Evolutionary conservation across 2,329 filamentous ascomycete species (phyloP).

Genomic region (Chalara sp.): DNA sequence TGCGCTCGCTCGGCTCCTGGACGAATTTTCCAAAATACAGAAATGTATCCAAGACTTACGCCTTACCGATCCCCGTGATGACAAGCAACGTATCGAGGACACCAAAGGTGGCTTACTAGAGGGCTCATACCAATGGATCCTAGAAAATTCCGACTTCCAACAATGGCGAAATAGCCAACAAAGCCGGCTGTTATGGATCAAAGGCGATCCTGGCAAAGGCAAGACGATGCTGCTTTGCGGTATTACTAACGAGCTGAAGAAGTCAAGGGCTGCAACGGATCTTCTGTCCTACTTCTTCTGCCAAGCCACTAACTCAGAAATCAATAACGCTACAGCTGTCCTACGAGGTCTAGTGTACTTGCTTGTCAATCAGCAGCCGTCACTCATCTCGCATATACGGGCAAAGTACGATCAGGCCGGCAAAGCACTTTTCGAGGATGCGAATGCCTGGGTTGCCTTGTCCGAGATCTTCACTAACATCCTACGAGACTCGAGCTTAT

Average conservation of each 20-base stretch:
- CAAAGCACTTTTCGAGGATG: conserved; percentile 5
- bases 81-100: not conserved
- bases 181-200: not conserved
- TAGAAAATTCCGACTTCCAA: not conserved
- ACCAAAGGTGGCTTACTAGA: not conserved
- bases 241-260: not conserved
- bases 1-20: not conserved
- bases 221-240: not conserved
- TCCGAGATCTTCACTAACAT: conserved; percentile 7
- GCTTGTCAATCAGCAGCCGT: conserved; percentile 17
- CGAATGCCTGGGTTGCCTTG: conserved; percentile 6
- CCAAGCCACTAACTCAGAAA: conserved; percentile 29
- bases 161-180: not conserved
- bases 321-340: conserved; percentile 34
- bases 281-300: conserved; percentile 33
- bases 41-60: not conserved
- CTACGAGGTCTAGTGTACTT: conserved; percentile 36
- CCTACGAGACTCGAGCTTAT: conserved; percentile 5
- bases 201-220: not conserved
- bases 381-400: conserved; percentile 1
- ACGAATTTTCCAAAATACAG: not conserved
- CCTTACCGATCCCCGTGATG: not conserved
- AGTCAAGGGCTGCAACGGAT: not conserved
- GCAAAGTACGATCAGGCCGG: conserved; percentile 6
- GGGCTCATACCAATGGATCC: not conserved